Evolutionary conservation across 306 rosid genomes (phyloP).

Genomic region (Lotus japonicus): DNA sequence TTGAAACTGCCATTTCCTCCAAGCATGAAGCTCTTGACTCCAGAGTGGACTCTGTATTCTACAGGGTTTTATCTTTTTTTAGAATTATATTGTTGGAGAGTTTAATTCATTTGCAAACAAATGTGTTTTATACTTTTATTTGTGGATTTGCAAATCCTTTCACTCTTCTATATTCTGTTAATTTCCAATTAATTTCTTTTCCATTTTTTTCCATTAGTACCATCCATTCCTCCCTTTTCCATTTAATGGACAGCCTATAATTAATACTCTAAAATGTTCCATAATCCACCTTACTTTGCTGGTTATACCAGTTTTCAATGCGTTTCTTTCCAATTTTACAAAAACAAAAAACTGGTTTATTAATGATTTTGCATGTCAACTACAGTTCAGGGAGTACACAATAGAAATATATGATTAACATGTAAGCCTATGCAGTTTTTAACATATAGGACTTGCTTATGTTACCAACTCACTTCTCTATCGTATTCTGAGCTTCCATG

Average conservation of each 20-base stretch:
- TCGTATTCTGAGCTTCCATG: neutral
- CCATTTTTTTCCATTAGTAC: too few relatives aligned
- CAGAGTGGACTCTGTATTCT: neutral
- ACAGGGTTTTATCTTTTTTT: neutral
- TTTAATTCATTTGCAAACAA: neutral
- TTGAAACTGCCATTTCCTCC: neutral
- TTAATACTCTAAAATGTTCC: neutral
- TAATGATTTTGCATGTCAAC: neutral
- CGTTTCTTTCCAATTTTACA: slow-evolving; percentile 2
- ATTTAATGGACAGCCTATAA: neutral
- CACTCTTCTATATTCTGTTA: too few relatives aligned
- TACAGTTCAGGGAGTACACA: too few relatives aligned
- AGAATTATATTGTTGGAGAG: neutral
- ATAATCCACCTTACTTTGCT: too few relatives aligned
- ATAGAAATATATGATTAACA: too few relatives aligned
- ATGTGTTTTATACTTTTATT: neutral
- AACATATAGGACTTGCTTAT: neutral
- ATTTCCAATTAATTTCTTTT: too few relatives aligned
- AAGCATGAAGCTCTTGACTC: neutral
- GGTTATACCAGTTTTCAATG: too few relatives aligned
- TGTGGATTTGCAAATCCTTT: neutral
- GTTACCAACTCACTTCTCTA: neutral
- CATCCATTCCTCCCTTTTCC: neutral
- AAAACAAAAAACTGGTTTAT: too few relatives aligned
- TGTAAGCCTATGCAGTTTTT: neutral